Evolutionary conservation across 257 asterid genomes (phyloP), one percentile per base, ranked within the genome.

Genomic region (Solanum chmielewskii): DNA sequence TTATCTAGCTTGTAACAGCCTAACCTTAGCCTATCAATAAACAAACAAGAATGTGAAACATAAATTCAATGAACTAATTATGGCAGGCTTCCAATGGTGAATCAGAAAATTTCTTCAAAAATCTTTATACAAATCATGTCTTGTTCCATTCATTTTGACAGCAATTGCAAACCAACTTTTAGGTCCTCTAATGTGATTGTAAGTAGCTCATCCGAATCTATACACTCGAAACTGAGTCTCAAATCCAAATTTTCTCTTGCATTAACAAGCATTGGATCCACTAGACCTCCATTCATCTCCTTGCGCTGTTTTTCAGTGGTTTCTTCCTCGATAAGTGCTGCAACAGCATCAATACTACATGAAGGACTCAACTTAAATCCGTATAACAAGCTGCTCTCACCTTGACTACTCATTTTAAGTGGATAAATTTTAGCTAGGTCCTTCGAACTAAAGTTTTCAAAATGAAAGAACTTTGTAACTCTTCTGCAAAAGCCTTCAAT

Each of bases 401-500:
- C 87, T 86, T 92, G 97, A 83, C 91, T 83, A 9, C 90, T 87
- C 94, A 96, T 92, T 88, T 95, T 96, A 25, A 96, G 94, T 73
- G 88, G 95, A 88, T 94, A 95, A 87, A 96, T 93, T 52, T 89
- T 90, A 42, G 98, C 97, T 42, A 96, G 93, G 88, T 96, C 98
- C 86, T 91, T 80, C 2, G 91, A 88, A 49, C 90, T 91, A 90
- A 95, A 96, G 90, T 95, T 98, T 11, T 94, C 96, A 75, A 96
- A 96, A 33, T 91, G 93, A 89, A 96, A 96, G 87, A 94, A 94
- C 87, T 96, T 95, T 2, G 99, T 95, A 73, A 96, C 98, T 87
- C 99, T 92, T 88, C 99, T 91, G 91, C 98, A 92, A 88, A 96
- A 94, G 75, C 99, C 99, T 87, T 95, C 98, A 1, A 94, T 96